A percentile compares a stretch with the other conserved stretches of the same genome.
These are phyloP conservation scores for Cladosporium sphaerospermum DNA, from an alignment of 2,329 filamentous ascomycete species.

Conservation along the genomic window DNA sequence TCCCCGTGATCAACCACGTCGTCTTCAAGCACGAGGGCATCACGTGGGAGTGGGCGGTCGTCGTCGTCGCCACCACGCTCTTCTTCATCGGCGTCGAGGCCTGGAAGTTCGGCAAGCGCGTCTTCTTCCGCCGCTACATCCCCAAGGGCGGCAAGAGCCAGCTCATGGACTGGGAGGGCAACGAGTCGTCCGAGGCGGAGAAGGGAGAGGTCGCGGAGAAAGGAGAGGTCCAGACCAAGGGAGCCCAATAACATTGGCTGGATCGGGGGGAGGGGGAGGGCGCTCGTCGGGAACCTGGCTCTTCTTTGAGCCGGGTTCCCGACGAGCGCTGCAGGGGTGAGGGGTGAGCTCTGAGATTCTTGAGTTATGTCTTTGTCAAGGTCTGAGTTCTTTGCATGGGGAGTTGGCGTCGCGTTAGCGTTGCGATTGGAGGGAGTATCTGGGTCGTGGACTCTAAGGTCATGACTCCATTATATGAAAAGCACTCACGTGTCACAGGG, in stretches of 20 bases:
- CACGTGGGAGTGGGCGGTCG: constrained; percentile 63
- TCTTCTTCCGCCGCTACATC: constrained; percentile 14
- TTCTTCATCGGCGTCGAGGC: constrained; percentile 60
- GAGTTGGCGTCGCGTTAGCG: too few relatives aligned
- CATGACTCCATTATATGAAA: too few relatives aligned
- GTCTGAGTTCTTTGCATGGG: too few relatives aligned
- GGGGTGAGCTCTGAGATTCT: too few relatives aligned
- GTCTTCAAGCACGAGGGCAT: constrained; percentile 64
- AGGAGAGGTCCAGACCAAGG: neutral
- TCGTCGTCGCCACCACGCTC: constrained; percentile 54
- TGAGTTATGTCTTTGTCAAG: too few relatives aligned
- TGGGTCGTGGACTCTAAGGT: too few relatives aligned
- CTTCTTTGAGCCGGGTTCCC: too few relatives aligned
- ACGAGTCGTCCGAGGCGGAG: constrained; percentile 25
- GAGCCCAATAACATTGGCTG: constrained; percentile 7
- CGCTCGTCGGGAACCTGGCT: neutral
- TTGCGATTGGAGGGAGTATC: too few relatives aligned
- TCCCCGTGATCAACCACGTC: constrained; percentile 58
- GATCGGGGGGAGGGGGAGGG: neutral
- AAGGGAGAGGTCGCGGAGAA: constrained; percentile 5
- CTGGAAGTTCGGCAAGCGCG: constrained; percentile 63
- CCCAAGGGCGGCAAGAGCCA: constrained; percentile 23
- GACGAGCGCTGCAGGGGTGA: neutral
- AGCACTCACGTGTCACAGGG: too few relatives aligned
- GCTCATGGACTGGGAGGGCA: constrained; percentile 33